These are phyloP conservation scores for Petunia secreta DNA, from an alignment of 257 asterid genomes.

Conservation along the genomic window DNA sequence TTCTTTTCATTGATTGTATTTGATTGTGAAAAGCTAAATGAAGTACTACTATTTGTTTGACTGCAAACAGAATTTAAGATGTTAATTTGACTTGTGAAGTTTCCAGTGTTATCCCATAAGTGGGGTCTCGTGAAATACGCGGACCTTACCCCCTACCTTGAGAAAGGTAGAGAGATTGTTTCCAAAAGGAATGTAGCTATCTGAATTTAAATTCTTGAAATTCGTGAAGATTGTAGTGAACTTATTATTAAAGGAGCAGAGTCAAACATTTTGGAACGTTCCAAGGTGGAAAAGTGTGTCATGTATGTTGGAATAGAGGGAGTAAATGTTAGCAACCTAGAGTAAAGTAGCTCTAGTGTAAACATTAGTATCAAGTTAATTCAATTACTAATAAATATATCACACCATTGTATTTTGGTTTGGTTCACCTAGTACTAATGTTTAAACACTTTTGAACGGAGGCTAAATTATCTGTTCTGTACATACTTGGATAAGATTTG, in stretches of 20 bases:
- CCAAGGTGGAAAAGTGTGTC: conserved; percentile 3
- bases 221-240: neutral
- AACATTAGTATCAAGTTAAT: neutral
- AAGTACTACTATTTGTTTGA: neutral
- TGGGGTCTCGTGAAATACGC: too few relatives aligned
- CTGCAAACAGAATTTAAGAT: neutral
- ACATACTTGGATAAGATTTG: neutral
- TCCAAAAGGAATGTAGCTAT: neutral
- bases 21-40: neutral
- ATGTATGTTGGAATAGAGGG: neutral
- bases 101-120: too few relatives aligned
- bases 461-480: conserved; percentile 6
- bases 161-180: too few relatives aligned
- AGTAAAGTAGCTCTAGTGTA: neutral
- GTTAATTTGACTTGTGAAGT: neutral
- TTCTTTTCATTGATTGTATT: neutral
- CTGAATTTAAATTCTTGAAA: neutral
- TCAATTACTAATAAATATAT: neutral
- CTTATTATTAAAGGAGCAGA: neutral
- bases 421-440: neutral
- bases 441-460: neutral
- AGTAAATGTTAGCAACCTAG: neutral
- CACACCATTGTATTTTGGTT: neutral
- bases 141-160: too few relatives aligned
- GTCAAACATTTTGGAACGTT: neutral